Percentiles rank a stretch among this genome's conserved stretches.
These are phyloP conservation scores for Coffea humblotiana DNA, from an alignment of 305 asterid genomes.

Conservation along the genomic window DNA sequence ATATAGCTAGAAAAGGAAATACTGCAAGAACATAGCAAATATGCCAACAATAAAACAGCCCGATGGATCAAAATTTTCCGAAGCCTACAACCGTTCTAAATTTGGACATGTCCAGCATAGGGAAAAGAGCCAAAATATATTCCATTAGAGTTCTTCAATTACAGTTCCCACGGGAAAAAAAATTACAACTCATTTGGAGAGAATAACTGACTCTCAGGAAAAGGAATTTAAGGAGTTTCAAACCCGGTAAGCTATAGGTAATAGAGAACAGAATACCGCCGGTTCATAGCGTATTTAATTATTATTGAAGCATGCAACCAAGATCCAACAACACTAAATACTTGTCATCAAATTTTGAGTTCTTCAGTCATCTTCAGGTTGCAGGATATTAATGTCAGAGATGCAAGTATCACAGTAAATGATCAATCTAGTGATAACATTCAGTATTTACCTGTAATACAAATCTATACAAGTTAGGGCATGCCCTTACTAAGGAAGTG, in stretches of 20 bases:
- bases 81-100: not conserved
- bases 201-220: not conserved
- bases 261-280: not conserved
- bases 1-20: not conserved
- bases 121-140: not conserved
- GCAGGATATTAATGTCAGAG: not conserved
- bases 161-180: not conserved
- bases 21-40: not conserved
- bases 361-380: not conserved
- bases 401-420: constrained; percentile 1
- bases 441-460: constrained; percentile 44
- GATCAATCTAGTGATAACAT: constrained; percentile 15
- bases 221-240: not conserved
- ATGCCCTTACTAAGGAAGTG: constrained; percentile 39
- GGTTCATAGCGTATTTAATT: not conserved
- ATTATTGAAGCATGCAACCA: not conserved
- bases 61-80: not conserved
- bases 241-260: not conserved
- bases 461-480: constrained; percentile 51
- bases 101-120: not conserved
- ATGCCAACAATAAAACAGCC: not conserved
- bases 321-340: not conserved
- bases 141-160: not conserved
- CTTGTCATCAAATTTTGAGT: not conserved
- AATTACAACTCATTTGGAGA: not conserved